These are phyloP conservation scores for Papilionanthe hybrid DNA, from an alignment of 116 monocot genomes.

Conservation along the genomic window DNA sequence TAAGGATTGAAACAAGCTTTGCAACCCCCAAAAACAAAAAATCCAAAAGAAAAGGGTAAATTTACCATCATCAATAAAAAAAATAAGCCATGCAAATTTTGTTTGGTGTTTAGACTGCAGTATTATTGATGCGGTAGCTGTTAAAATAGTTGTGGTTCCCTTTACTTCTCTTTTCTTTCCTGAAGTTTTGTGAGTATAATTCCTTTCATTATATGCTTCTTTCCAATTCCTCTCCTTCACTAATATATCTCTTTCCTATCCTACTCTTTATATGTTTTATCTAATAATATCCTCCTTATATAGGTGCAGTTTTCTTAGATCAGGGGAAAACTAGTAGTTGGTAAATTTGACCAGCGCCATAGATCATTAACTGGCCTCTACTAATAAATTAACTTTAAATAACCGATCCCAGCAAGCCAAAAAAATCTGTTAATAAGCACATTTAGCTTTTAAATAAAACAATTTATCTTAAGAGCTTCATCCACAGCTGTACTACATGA, in stretches of 20 bases:
- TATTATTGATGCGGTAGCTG: too few relatives aligned
- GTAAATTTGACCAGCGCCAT: neutral
- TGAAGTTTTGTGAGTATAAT: too few relatives aligned
- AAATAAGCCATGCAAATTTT: neutral
- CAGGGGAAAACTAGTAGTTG: too few relatives aligned
- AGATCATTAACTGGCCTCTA: neutral
- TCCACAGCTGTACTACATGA: too few relatives aligned
- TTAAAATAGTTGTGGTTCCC: too few relatives aligned
- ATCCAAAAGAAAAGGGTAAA: neutral
- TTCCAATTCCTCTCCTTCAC: too few relatives aligned
- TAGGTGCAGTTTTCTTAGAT: too few relatives aligned
- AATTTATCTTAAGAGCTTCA: neutral
- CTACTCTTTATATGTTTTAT: too few relatives aligned
- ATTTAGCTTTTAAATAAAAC: neutral
- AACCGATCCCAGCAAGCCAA: neutral
- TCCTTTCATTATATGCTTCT: too few relatives aligned
- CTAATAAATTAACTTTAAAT: neutral
- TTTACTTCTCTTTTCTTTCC: too few relatives aligned
- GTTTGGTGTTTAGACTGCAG: neutral
- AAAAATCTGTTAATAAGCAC: neutral
- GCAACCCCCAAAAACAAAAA: neutral
- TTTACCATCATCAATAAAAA: neutral
- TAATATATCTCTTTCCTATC: too few relatives aligned
- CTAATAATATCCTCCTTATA: too few relatives aligned
- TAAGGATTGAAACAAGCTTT: neutral